phyloP scores from a whole-genome alignment of 495 filamentous ascomycete genomes.

The Daldinia decipiens region DNA sequence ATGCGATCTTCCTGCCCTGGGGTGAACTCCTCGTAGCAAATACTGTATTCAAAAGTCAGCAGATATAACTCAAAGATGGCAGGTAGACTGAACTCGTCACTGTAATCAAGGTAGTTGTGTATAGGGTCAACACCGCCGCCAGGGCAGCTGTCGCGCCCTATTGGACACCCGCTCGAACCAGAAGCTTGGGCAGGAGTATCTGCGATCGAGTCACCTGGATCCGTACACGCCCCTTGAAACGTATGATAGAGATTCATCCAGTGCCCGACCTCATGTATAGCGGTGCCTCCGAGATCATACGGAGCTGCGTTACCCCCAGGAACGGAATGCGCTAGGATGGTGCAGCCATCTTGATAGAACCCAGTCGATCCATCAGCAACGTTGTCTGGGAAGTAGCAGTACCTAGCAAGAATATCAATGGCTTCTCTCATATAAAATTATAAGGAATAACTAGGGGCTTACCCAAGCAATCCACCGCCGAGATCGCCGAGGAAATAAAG shows the following conservation, averaged over 20 bases:
- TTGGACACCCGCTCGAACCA: too few species aligned
- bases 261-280: slow-evolving; percentile 63
- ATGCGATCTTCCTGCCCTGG: slow-evolving; percentile 58
- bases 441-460: neutral
- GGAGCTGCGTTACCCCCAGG: slow-evolving; percentile 62
- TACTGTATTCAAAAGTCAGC: too few species aligned
- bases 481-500: slow-evolving; percentile 69
- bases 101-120: slow-evolving; percentile 75
- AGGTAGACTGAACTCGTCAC: too few species aligned
- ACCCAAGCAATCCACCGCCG: slow-evolving; percentile 60
- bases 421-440: neutral
- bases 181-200: slow-evolving; percentile 68
- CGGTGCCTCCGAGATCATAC: slow-evolving; percentile 69
- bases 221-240: slow-evolving; percentile 70
- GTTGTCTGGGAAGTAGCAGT: slow-evolving; percentile 63
- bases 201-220: slow-evolving; percentile 64
- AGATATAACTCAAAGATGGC: too few species aligned
- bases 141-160: too few species aligned
- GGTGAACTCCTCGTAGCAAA: slow-evolving; percentile 61
- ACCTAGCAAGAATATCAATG: slow-evolving; percentile 28
- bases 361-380: slow-evolving; percentile 47
- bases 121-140: slow-evolving; percentile 65
- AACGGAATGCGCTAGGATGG: slow-evolving; percentile 62
- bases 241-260: slow-evolving; percentile 41
- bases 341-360: slow-evolving; percentile 68